These are phyloP conservation scores for Babesia ovata DNA, from an alignment of 169 alveolate species.

Conservation along the genomic window DNA sequence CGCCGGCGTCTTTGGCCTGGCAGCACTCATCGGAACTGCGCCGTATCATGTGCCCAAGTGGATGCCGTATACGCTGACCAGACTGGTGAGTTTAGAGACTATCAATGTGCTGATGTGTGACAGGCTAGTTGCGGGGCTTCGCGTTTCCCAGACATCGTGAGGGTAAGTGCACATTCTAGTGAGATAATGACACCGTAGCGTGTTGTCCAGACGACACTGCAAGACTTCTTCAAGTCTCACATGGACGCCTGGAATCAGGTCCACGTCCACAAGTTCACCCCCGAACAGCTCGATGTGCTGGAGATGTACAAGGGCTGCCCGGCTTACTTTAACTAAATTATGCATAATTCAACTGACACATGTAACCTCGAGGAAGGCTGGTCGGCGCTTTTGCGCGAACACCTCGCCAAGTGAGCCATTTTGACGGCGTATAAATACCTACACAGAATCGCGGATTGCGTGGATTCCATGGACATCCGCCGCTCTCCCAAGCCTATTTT, in stretches of 20 bases:
- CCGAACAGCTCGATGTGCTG: constrained; percentile 71
- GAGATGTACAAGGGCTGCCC: constrained; percentile 80
- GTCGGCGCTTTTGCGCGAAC: constrained; percentile 30
- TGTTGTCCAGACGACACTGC: constrained; percentile 55
- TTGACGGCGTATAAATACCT: no score
- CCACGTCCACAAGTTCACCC: constrained; percentile 68
- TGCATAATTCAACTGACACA: neutral
- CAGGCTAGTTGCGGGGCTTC: constrained; percentile 63
- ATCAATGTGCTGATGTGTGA: no score
- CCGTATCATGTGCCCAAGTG: constrained; percentile 65
- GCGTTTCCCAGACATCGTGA: constrained; percentile 38
- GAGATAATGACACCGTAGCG: neutral
- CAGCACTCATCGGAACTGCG: constrained; percentile 47
- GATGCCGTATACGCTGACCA: constrained; percentile 54
- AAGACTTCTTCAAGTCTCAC: constrained; percentile 77
- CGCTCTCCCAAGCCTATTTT: constrained; percentile 15
- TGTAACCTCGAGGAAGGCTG: constrained; percentile 56
- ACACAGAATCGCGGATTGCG: constrained; percentile 31
- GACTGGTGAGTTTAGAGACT: constrained; percentile 32
- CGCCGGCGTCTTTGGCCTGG: constrained; percentile 53
- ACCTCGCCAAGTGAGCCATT: constrained; percentile 39
- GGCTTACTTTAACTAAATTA: constrained; percentile 66
- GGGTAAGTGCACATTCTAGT: constrained; percentile 5
- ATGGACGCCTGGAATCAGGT: constrained; percentile 77
- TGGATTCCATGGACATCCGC: constrained; percentile 52